These are phyloP conservation scores for Parasitella parasitica DNA, from an alignment of 371 early-diverging fungal species.

Conservation along the genomic window DNA sequence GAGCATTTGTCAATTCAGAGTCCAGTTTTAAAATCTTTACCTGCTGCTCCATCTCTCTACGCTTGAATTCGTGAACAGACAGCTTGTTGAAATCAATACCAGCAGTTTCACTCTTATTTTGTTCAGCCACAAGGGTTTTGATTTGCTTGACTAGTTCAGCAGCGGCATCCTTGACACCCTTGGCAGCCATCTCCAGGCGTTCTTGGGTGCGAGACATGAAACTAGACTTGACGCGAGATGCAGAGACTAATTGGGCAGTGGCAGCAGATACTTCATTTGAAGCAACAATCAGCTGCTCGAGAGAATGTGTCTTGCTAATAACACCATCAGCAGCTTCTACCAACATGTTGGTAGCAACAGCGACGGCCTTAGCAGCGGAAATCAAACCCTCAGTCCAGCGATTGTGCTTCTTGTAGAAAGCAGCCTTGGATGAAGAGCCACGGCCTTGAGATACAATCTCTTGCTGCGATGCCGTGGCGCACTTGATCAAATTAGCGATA, in stretches of 20 bases:
- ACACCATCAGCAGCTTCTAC: slow-evolving; percentile 97
- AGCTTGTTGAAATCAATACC: slow-evolving; percentile 73
- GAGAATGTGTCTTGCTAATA: slow-evolving; percentile 84
- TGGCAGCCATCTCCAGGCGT: slow-evolving; percentile 88
- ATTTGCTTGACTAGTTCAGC: slow-evolving; percentile 92
- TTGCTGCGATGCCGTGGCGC: slow-evolving; percentile 93
- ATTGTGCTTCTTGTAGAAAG: slow-evolving; percentile 98
- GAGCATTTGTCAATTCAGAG: slow-evolving; percentile 84
- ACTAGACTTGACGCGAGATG: slow-evolving; percentile 92
- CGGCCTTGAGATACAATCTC: slow-evolving; percentile 96
- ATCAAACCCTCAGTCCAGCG: slow-evolving; percentile 99
- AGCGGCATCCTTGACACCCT: slow-evolving; percentile 90
- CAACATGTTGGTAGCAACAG: slow-evolving; percentile 84
- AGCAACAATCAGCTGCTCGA: slow-evolving; percentile 95
- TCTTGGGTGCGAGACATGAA: slow-evolving; percentile 91
- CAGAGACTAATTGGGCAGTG: slow-evolving; percentile 96
- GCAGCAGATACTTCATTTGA: slow-evolving; percentile 95
- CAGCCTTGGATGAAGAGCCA: slow-evolving; percentile 81
- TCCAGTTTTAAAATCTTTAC: slow-evolving; percentile 94
- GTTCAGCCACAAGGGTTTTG: slow-evolving; percentile 78
- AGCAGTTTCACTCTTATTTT: slow-evolving; percentile 47
- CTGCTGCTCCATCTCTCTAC: slow-evolving; percentile 97
- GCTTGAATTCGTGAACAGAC: slow-evolving; percentile 91
- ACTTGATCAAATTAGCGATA: slow-evolving; percentile 90
- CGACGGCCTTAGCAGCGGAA: slow-evolving; percentile 95